Percentiles rank a stretch among this genome's conserved stretches.
These are phyloP conservation scores for Capsicum baccatum DNA, from an alignment of 257 asterid species.

Conservation along the genomic window DNA sequence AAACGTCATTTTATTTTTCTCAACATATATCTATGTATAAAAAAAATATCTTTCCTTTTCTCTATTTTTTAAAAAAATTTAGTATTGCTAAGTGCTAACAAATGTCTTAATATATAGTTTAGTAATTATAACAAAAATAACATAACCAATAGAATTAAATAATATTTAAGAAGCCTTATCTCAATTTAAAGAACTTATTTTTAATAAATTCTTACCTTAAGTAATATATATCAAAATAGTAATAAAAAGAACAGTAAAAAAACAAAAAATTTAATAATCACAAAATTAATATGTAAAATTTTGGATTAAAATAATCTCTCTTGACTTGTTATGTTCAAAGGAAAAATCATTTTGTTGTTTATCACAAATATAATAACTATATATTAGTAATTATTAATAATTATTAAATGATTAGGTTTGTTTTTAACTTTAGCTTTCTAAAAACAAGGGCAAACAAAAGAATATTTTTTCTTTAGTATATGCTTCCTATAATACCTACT, in stretches of 20 bases:
- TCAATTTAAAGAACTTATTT: no score
- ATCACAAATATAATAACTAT: no score
- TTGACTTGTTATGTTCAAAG: conserved; percentile 6
- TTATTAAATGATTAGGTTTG: neutral
- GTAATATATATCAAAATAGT: no score
- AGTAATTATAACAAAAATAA: neutral
- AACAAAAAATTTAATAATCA: neutral
- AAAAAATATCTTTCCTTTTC: neutral
- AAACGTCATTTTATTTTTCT: conserved; percentile 3
- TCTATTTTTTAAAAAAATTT: neutral
- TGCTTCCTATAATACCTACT: neutral
- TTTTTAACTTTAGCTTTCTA: neutral
- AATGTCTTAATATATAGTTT: neutral
- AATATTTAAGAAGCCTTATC: no score
- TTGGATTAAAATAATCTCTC: neutral
- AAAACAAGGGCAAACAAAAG: neutral
- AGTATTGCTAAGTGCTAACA: no score
- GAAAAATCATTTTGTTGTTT: no score
- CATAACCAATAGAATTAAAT: neutral
- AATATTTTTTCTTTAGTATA: neutral
- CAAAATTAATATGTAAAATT: neutral
- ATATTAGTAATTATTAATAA: neutral
- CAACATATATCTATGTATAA: neutral
- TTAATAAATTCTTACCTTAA: no score
- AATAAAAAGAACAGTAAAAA: no score